Evolutionary conservation across 2,329 filamentous ascomycete genomes (phyloP), one percentile per base, ranked within the genome.

Genomic region (Colletotrichum sp.): DNA sequence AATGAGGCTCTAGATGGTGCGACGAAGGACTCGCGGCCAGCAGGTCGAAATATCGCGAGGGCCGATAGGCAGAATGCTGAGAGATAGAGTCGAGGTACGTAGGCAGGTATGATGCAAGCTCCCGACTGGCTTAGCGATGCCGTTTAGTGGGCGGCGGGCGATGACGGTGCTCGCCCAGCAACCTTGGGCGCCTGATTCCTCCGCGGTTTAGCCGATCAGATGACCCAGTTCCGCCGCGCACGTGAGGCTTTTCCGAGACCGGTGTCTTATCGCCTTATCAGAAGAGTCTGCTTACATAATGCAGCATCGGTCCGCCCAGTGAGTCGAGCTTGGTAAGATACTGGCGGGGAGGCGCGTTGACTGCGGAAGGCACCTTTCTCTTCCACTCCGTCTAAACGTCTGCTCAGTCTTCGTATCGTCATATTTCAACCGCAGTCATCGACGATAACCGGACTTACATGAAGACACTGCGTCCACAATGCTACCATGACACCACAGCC

Each of bases 71-170:
- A 57, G 70, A 69, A 60, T 24, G 70, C 71, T 76, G 44, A 44
- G 18, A 69, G 74, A 76, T 76, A 73, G 39, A 34, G 32, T 71
- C 66, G 30, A 63, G 30, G 30, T 63, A 68, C 21, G 52, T 30
- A 66, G 71, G 30, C 71, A 70, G 44, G 65, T 75, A 75, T 77
- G 66, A 75, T 74, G 72, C 75, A 77, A 75, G 71, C 75, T 76
- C 44, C 74, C 70, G 70, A 76, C 74, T 76, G 74, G 74, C 59
- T 68, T 63, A 77, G 66, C 75, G 66, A 75, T 67, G 60, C 44
- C 60, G 71, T 71, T 77, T 77, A 70, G 74, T 76, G 71, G 72
- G 66, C 66, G 67, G 72, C 65, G 67, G 72, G 71, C 75, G 62
- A 77, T 77, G 75, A 77, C 75, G 75, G 75, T 44, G 62, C 30